Evolutionary conservation across 169 alveolate genomes (phyloP), one percentile per base, ranked within the genome.

Genomic region (Plasmodium adleri): DNA sequence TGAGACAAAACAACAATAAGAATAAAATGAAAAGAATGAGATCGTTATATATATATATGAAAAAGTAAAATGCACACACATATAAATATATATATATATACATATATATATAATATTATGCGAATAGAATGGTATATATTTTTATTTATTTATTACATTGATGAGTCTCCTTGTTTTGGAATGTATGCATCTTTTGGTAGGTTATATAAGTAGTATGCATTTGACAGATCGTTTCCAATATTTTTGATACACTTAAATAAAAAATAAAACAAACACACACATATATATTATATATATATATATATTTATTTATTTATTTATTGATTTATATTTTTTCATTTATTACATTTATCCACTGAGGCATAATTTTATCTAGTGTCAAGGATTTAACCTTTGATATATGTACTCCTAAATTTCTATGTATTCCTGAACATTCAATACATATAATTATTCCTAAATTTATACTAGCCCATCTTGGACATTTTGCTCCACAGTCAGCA

Each of bases 401-500:
- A 73, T 97, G 99, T 9, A 97, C 98, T 1, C 99, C 99, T 45
- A 98, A 95, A 88, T 94, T 95, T 70, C 99, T 93, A 88, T 98
- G 99, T 24, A 96, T 90, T 13, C 99, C 99, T 63, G 99, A 96
- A 93, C 99, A 98, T 74, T 97, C 97, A 52, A 98, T 96, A 74
- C 99, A 98, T 22, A 98, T 89, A 90, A 94, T 90, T 17, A 97
- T 97, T 26, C 99, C 99, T 20, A 97, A 93, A 85, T 97, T 97
- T 39, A 97, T 93, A 66, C 98, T 95, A 5, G 99, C 99, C 99
- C 99, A 98, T 49, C 99, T 88, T 7, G 99, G 99, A 60, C 97
- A 92, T 26, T 96, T 88, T 43, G 97, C 93, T 22, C 98, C 97
- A 75, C 99, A 98, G 83, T 98, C 99, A 12, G 99, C 99, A 92